Conservation (phyloP, 495 filamentous ascomycete genomes). For the Jackrogersella minutella region DNA sequence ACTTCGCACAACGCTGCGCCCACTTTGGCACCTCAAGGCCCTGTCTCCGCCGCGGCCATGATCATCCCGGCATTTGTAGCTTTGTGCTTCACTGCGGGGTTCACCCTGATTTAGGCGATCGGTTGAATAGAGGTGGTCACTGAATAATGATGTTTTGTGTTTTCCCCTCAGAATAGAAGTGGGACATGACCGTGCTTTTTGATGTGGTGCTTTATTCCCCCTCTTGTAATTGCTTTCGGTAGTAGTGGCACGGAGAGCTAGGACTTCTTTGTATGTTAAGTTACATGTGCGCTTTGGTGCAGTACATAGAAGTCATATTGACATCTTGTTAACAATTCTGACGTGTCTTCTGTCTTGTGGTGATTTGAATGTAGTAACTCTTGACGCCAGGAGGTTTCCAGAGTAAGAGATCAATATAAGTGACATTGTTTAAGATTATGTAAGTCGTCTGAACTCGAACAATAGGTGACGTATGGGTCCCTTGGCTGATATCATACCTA, state of each 20-base stretch:
- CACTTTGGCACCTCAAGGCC: slow-evolving; percentile 33
- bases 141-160: slow-evolving; percentile 35
- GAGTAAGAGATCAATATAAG: too few species aligned
- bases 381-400: too few species aligned
- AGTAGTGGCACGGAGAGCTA: slow-evolving; percentile 8
- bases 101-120: slow-evolving; percentile 41
- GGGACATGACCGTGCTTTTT: slow-evolving; percentile 27
- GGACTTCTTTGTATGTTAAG: slow-evolving; percentile 39
- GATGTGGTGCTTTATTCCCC: slow-evolving; percentile 35
- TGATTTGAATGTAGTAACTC: not conserved
- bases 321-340: not conserved
- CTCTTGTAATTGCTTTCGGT: slow-evolving; percentile 36
- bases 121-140: slow-evolving; percentile 32
- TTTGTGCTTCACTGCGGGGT: slow-evolving; percentile 37
- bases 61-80: slow-evolving; percentile 41
- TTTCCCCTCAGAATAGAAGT: slow-evolving; percentile 22
- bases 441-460: not conserved
- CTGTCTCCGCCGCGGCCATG: slow-evolving; percentile 36
- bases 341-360: not conserved
- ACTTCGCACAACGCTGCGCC: slow-evolving; percentile 30
- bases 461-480: too few species aligned
- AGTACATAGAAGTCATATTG: slow-evolving; percentile 38
- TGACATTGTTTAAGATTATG: not conserved
- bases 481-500: too few species aligned
- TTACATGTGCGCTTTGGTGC: slow-evolving; percentile 37